These are phyloP conservation scores for Noccaea caerulescens DNA, from an alignment of 345 rosid species.

Conservation along the genomic window DNA sequence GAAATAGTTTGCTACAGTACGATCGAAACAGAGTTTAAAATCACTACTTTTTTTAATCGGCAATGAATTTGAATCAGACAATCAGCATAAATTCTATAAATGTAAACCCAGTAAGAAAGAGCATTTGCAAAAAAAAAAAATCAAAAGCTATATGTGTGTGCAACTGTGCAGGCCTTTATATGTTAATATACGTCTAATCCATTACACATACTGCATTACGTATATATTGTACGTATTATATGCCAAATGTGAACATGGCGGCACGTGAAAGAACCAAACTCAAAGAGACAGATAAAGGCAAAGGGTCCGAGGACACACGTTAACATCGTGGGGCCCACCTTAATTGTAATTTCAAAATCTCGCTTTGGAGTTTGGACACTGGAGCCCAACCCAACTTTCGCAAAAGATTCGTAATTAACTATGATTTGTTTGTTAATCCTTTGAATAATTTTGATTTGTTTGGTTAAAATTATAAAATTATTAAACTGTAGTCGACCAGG, in stretches of 20 bases:
- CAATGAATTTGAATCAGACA: background rate
- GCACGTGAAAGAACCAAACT: constrained; percentile 48
- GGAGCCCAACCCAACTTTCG: constrained; percentile 1
- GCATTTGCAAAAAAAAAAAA: too few species aligned
- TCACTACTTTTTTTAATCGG: too few species aligned
- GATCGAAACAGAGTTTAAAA: background rate
- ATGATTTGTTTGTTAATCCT: constrained; percentile 30
- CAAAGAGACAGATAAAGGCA: constrained; percentile 23
- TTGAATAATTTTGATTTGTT: constrained; percentile 18
- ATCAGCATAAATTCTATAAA: constrained; percentile 6
- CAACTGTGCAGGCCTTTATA: background rate
- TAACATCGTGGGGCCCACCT: constrained; percentile 27
- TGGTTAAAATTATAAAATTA: constrained; percentile 1
- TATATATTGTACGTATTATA: constrained; percentile 24
- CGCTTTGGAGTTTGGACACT: constrained; percentile 11
- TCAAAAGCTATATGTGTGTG: background rate
- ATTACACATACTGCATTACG: background rate
- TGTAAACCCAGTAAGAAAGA: background rate
- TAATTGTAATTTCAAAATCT: constrained; percentile 6
- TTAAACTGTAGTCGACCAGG: constrained; percentile 15
- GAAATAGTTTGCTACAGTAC: too few species aligned
- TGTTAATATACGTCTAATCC: background rate
- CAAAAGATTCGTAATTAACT: constrained; percentile 9
- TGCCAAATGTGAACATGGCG: constrained; percentile 44
- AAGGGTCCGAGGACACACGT: constrained; percentile 41